These are phyloP conservation scores for Auricularia heimuer DNA, from an alignment of 768 basidiomycete species.

Conservation along the genomic window DNA sequence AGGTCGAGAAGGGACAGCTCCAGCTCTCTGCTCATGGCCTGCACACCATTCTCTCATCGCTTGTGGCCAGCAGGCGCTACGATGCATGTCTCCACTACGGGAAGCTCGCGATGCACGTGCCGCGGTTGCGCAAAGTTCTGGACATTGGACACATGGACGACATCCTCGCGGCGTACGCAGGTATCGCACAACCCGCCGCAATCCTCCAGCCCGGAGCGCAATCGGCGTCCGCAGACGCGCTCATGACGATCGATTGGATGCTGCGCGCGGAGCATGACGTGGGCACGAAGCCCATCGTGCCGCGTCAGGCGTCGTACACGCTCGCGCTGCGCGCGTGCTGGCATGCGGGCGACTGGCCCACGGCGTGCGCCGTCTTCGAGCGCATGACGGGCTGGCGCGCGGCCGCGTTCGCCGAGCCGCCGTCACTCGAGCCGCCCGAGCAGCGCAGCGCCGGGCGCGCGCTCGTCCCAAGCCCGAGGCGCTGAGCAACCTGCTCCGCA, in stretches of 20 bases:
- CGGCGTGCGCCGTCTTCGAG: slow-evolving; percentile 48
- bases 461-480: slow-evolving; percentile 39
- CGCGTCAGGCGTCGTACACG: slow-evolving; percentile 44
- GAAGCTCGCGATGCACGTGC: slow-evolving; percentile 44
- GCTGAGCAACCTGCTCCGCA: slow-evolving; percentile 46
- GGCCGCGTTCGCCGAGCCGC: not conserved
- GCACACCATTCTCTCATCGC: slow-evolving; percentile 35
- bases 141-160: slow-evolving; percentile 41
- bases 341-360: slow-evolving; percentile 52
- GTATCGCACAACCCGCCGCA: slow-evolving; percentile 29
- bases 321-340: slow-evolving; percentile 57
- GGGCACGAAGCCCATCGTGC: slow-evolving; percentile 23
- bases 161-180: slow-evolving; percentile 43
- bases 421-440: slow-evolving; percentile 10
- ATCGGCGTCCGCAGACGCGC: slow-evolving; percentile 33
- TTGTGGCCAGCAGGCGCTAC: slow-evolving; percentile 41
- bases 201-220: slow-evolving; percentile 20
- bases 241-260: slow-evolving; percentile 63
- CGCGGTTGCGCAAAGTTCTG: slow-evolving; percentile 35
- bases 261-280: slow-evolving; percentile 34
- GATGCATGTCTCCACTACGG: slow-evolving; percentile 46
- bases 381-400: slow-evolving; percentile 58
- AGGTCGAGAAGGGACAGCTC: slow-evolving; percentile 27
- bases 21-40: slow-evolving; percentile 40
- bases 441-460: slow-evolving; percentile 33